These are phyloP conservation scores for Tetrahymena elliotti DNA, from an alignment of 73 alveolate genomes.

Conservation along the genomic window DNA sequence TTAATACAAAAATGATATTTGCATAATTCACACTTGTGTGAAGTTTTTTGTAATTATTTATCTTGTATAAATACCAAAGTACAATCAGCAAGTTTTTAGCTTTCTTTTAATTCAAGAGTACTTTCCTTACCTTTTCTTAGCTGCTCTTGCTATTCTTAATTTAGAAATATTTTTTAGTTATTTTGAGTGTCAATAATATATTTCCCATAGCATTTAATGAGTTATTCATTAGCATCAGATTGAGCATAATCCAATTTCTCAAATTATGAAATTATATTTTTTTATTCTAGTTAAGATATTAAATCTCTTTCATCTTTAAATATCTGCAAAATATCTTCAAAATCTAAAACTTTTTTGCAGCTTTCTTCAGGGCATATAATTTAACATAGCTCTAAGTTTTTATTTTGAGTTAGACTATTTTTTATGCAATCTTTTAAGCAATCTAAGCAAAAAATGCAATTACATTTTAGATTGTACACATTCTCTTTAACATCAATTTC, in stretches of 20 bases:
- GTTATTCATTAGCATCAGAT: not conserved
- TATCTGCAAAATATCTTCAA: not conserved
- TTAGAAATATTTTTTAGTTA: no score
- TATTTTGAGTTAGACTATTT: not conserved
- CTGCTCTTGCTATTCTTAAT: not conserved
- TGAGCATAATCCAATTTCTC: not conserved
- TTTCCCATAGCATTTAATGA: not conserved
- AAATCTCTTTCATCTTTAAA: not conserved
- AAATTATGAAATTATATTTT: not conserved
- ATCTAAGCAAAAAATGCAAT: not conserved
- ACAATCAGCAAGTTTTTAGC: not conserved
- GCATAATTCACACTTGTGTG: not conserved
- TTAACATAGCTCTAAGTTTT: not conserved
- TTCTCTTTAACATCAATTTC: not conserved
- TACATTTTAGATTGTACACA: not conserved
- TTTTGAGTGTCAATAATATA: not conserved
- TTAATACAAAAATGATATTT: not conserved
- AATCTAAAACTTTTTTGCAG: not conserved
- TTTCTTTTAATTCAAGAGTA: no score
- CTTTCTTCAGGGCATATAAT: not conserved
- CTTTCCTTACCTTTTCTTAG: not conserved
- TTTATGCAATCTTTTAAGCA: not conserved
- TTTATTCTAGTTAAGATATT: not conserved
- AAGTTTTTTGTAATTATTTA: no score
- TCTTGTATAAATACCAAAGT: not conserved